Evolutionary conservation across 768 basidiomycete species (phyloP).

Genomic region (Lentinula edodes): DNA sequence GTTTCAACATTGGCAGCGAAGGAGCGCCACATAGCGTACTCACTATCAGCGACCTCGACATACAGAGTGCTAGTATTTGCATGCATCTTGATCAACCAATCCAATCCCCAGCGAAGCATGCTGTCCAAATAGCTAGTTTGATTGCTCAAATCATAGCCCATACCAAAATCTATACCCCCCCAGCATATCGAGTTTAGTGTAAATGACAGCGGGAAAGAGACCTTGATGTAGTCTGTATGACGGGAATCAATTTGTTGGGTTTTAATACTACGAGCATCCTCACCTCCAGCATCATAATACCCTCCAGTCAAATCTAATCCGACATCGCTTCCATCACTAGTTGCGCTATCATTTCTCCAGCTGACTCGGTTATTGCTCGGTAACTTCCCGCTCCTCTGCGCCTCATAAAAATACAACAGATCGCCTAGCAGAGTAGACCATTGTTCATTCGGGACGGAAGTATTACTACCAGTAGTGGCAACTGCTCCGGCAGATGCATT

Average conservation of each 20-base stretch:
- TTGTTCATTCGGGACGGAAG: slow-evolving; percentile 55
- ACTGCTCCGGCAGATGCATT: slow-evolving; percentile 50
- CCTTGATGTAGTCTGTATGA: slow-evolving; percentile 76
- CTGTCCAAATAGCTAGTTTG: slow-evolving; percentile 91
- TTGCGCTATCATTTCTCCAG: slow-evolving; percentile 83
- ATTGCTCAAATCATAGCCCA: slow-evolving; percentile 81
- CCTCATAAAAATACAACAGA: slow-evolving; percentile 86
- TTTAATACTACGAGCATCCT: not conserved
- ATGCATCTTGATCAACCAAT: slow-evolving; percentile 92
- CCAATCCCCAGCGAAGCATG: slow-evolving; percentile 85
- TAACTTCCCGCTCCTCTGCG: slow-evolving; percentile 78
- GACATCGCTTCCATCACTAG: slow-evolving; percentile 72
- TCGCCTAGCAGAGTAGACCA: slow-evolving; percentile 82
- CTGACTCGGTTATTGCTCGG: slow-evolving; percentile 64
- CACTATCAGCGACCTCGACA: slow-evolving; percentile 70
- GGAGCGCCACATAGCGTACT: slow-evolving; percentile 13
- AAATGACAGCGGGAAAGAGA: slow-evolving; percentile 83
- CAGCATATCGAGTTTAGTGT: slow-evolving; percentile 84
- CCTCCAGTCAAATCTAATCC: slow-evolving; percentile 72
- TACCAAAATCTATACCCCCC: slow-evolving; percentile 82
- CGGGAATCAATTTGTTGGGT: not conserved
- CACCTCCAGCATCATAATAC: slow-evolving; percentile 91
- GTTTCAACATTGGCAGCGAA: slow-evolving; percentile 2
- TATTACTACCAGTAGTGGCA: slow-evolving; percentile 20
- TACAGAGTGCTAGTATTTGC: slow-evolving; percentile 65